Base-by-base conservation (phyloP, 768 basidiomycete species). In the Leucosporidium creatinivorum region DNA sequence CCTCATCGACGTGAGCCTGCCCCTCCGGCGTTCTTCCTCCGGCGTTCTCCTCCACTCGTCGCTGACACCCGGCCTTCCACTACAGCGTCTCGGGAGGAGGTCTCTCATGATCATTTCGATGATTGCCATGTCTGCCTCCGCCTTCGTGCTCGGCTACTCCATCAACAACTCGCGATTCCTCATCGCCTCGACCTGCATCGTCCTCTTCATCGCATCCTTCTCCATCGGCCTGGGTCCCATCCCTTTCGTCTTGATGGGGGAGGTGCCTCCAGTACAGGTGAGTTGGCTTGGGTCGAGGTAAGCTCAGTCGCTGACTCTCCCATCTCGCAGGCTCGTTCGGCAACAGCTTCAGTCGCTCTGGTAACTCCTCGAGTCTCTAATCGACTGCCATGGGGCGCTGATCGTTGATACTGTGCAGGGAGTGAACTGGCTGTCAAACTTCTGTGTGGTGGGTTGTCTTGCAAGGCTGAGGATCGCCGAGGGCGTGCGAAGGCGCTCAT, bases 181-280 rank as follows among this genome's bases (percentile, higher is more conserved):
- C 26, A 36, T 79, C 48, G 76, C 76, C 26, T 74, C 72, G 13
- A 63, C 75, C 15, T 68, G 72, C 13, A 78, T 79, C 67, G 63
- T 78, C n/a, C 51, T 67, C 4, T 77, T 80, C 44, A 65, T 68
- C 50, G 33, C 59, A 4, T 60, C 33, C 19, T 97, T 93, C 78
- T 89, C 93, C 2, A 79, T 88, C 44, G 94, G 93, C 3, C 82
- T 97, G 23, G 94, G 94, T 1, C 93, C 94, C 2, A 80, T 97
- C 44, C 93, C 94, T 0, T 98, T 93, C 75, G 85, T 98, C 49
- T 86, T 97, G 77, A 86, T 94, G 39, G 86, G 92, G 21, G 93
- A 97, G 75, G 85, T 96, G 26, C 87, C 92, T 3, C 91, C 91
- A 2, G 78, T 83, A 59, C 83, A 88, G 73, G 91, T 88, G 77